phyloP scores from a whole-genome alignment of 2,329 filamentous ascomycete species.

The Hypoxylon sp. region DNA sequence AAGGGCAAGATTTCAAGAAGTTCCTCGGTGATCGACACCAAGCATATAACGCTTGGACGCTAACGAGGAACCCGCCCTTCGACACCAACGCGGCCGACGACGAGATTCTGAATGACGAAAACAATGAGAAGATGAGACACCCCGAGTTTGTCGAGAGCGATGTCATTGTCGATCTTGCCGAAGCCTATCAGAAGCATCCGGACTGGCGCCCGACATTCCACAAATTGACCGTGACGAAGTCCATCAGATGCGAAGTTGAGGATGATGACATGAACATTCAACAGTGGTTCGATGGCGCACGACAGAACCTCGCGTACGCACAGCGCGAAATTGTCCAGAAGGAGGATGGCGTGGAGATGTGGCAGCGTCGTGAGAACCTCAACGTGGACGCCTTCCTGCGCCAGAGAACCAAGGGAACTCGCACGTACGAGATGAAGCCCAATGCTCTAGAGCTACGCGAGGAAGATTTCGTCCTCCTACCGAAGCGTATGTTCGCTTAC shows the following conservation, averaged over 20 bases:
- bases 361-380: constrained; percentile 51
- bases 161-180: constrained; percentile 54
- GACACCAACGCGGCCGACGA: constrained; percentile 42
- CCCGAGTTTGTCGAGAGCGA: constrained; percentile 54
- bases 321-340: constrained; percentile 50
- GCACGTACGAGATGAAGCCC: constrained; percentile 48
- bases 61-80: constrained; percentile 50
- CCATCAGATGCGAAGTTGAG: constrained; percentile 43
- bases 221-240: constrained; percentile 45
- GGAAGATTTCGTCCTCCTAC: constrained; percentile 48
- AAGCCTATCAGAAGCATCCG: constrained; percentile 52
- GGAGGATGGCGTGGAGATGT: constrained; percentile 48
- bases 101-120: constrained; percentile 45
- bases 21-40: constrained; percentile 50
- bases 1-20: constrained; percentile 48
- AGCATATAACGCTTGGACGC: constrained; percentile 54
- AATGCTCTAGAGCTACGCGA: constrained; percentile 39
- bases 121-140: constrained; percentile 47
- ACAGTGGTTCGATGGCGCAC: constrained; percentile 48
- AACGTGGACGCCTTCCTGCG: constrained; percentile 48
- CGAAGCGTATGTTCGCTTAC: constrained; percentile 54
- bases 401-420: constrained; percentile 48
- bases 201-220: constrained; percentile 49
- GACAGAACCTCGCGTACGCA: constrained; percentile 45
- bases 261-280: constrained; percentile 51